phyloP scores from a whole-genome alignment of 805 yeast genomes.

The Danielia oregonensis region DNA sequence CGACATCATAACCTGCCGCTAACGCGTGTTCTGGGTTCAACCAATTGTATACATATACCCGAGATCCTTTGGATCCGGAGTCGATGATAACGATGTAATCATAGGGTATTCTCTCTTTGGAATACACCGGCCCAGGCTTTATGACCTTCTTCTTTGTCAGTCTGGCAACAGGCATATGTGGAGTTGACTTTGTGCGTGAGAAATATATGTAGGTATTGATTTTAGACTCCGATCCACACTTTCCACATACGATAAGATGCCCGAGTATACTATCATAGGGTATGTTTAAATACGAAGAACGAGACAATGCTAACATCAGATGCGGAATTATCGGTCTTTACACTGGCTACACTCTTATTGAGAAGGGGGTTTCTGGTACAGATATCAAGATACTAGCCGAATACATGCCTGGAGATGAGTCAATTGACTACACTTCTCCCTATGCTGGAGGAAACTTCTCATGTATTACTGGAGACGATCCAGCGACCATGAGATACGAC shows the following conservation, averaged over 20 bases:
- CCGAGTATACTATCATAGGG: too few species aligned
- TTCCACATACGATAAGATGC: too few species aligned
- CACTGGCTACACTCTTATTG: constrained; percentile 67
- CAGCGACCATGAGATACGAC: constrained; percentile 44
- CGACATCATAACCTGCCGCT: constrained; percentile 16
- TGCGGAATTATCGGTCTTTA: constrained; percentile 60
- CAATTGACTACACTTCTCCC: constrained; percentile 72
- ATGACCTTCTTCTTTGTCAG: constrained; percentile 8
- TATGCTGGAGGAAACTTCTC: constrained; percentile 55
- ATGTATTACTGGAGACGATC: constrained; percentile 55
- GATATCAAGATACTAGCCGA: constrained; percentile 60
- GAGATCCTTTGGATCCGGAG: constrained; percentile 63
- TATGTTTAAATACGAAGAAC: not conserved
- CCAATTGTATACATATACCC: constrained; percentile 61
- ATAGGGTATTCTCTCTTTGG: constrained; percentile 45
- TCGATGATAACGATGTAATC: constrained; percentile 61
- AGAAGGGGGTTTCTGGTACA: constrained; percentile 33
- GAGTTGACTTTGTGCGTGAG: too few species aligned
- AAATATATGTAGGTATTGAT: too few species aligned
- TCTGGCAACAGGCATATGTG: too few species aligned
- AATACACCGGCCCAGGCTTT: constrained; percentile 32
- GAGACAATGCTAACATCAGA: constrained; percentile 9
- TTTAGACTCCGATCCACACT: too few species aligned
- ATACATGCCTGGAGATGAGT: constrained; percentile 74
- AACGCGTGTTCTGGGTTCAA: constrained; percentile 34